Evolutionary conservation across 495 filamentous ascomycete genomes (phyloP), one percentile per base, ranked within the genome.

Genomic region (Xylaria castorea): DNA sequence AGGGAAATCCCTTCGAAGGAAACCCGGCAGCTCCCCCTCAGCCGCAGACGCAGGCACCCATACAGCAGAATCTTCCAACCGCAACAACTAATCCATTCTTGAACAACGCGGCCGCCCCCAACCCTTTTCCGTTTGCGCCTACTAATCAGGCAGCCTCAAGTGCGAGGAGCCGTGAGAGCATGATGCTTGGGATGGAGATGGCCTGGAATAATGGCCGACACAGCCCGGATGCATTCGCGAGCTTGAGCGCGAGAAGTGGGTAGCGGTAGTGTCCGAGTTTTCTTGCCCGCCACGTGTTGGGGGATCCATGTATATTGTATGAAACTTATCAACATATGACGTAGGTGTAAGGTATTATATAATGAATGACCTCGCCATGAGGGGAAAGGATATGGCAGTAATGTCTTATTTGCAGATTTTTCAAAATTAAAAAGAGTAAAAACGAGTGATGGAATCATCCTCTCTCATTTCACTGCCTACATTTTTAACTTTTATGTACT

Each of bases 221-320:
- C 80, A 97, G 94, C 76, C 96, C 96, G 22, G 96, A 99, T 84
- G 95, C 96, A 40, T 99, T 98, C 88, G 92, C 94, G n/a, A 95
- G 92, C 75, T 83, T 99, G 79, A 98, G 95, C 79, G 91, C 93
- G 48, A 80, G 84, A 72, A 79, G 74, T 70, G 71, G 75, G 64
- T 76, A 73, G 46, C 50, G 20, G 20, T 30, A 65, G 34, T 25
- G 12, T 12, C 9, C 18, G 6, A 27, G 53, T 65, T 22, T 61
- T 62, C 5, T 1, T 6, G 30, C 62, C 27, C 12, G 61, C 25
- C 14, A 20, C 9, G 50, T 20, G 12, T 30, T 2, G 36, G 58
- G 53, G 42, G 36, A 55, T 25, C 22, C 3, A 18, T 71, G 58
- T 71, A 70, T 53, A 71, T 63, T 71, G 68, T 57, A 70, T 51